These are phyloP conservation scores for Microbotryomycetes sp. DNA, from an alignment of 1,284 basidiomycete species.

Conservation along the genomic window DNA sequence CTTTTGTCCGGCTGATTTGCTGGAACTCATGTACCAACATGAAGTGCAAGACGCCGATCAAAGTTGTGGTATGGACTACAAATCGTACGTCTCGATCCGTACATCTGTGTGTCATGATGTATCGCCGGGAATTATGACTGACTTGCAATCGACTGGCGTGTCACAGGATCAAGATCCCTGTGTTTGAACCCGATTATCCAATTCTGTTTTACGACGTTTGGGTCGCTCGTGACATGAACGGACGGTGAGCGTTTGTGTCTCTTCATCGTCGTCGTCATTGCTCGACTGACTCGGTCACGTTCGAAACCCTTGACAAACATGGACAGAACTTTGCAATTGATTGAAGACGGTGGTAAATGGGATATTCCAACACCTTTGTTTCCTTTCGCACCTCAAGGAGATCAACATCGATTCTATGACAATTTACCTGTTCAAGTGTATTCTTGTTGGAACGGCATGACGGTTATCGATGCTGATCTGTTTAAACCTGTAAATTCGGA, in stretches of 20 bases:
- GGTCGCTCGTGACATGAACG: conserved; percentile 45
- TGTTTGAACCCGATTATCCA: conserved; percentile 36
- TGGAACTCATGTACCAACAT: conserved; percentile 47
- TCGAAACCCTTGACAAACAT: no score
- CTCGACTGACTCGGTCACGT: no score
- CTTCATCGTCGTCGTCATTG: no score
- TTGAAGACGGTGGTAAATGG: conserved; percentile 21
- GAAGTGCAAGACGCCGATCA: conserved; percentile 44
- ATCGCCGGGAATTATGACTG: no score
- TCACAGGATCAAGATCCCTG: conserved; percentile 18
- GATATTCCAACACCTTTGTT: conserved; percentile 37
- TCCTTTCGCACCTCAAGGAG: conserved; percentile 35
- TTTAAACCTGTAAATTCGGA: conserved; percentile 38
- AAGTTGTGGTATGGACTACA: conserved; percentile 47
- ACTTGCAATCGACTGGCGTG: no score
- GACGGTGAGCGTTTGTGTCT: conserved; percentile 43
- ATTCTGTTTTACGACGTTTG: conserved; percentile 47
- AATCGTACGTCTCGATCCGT: conserved; percentile 1
- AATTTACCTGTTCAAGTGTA: conserved; percentile 44
- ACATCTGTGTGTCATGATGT: no score
- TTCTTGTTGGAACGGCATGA: conserved; percentile 42
- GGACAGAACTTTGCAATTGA: neutral
- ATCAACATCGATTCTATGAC: conserved; percentile 34
- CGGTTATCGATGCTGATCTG: conserved; percentile 41
- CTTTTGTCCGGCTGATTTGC: conserved; percentile 44